phyloP scores from a whole-genome alignment of 2,329 filamentous ascomycete genomes.

The Penicillium sp. region DNA sequence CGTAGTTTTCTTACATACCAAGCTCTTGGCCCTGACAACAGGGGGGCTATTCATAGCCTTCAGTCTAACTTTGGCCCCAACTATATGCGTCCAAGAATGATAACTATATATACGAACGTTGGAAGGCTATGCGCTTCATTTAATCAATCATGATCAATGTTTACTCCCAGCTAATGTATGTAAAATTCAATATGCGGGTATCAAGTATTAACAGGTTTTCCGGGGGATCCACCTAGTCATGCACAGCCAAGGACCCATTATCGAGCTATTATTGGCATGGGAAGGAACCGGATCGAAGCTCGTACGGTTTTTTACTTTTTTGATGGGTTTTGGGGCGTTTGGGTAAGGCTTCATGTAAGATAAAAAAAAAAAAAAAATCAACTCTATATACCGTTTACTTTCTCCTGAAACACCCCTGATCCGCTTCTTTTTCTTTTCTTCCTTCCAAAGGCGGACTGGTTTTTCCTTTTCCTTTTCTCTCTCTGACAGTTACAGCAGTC shows the following conservation, averaged over 20 bases:
- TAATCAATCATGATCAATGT: not conserved
- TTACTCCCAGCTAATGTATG: no score
- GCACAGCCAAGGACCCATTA: slow-evolving; percentile 14
- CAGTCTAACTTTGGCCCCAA: not conserved
- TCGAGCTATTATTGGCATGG: slow-evolving; percentile 26
- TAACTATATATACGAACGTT: not conserved
- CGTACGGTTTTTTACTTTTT: slow-evolving; percentile 6
- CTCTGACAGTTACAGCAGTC: not conserved
- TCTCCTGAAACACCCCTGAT: slow-evolving; percentile 8
- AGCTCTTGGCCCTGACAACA: not conserved
- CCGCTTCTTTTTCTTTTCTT: slow-evolving; percentile 5
- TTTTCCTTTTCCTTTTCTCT: not conserved
- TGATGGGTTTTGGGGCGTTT: not conserved
- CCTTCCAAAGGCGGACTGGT: not conserved
- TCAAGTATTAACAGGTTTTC: slow-evolving; percentile 5
- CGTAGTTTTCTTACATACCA: no score
- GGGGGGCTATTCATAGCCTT: not conserved
- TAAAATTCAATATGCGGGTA: not conserved
- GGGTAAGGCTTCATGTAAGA: slow-evolving; percentile 2
- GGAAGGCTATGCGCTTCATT: not conserved
- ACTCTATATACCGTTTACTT: slow-evolving; percentile 6
- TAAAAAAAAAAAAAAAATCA: slow-evolving; percentile 3
- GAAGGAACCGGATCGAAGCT: slow-evolving; percentile 20
- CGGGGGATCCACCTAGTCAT: slow-evolving; percentile 13
- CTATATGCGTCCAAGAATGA: not conserved